Evolutionary conservation across 305 asterid species (phyloP), one percentile per base, ranked within the genome.

Genomic region (Lippia alba): DNA sequence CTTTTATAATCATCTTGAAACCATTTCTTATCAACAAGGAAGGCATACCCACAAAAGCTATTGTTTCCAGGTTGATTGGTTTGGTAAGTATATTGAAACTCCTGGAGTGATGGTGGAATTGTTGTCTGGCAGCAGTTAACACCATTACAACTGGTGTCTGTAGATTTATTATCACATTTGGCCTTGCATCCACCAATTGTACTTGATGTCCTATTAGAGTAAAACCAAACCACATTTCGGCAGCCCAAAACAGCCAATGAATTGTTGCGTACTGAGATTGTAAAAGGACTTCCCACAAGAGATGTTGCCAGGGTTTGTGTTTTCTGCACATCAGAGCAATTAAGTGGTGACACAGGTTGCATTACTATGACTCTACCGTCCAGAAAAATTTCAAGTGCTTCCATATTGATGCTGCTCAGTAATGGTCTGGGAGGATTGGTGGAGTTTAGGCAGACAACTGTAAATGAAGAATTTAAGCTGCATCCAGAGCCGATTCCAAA

Each of bases 131-230:
- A 82, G 24, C 84, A 79, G 65, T 71, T 76, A 9, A 76, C 64
- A 10, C 87, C 84, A 7, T 53, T 64, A 70, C 81, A n/a, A n/a
- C 56, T 56, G 18, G 61, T 39, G 61, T 61, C 59, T 0, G 8
- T 69, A 1, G 71, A 66, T 58, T 57, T 48, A 0, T 4, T 14
- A 4, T 70, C 66, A 33, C 86, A 82, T 15, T 65, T 12, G 14
- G 83, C 74, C 75, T 10, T 73, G 78, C 86, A 82, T 16, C 78
- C 81, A n/a, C 78, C 78, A 14, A 58, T 8, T 6, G 62, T 64
- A 0, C 53, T 2, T 24, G 30, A 24, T 0, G 74, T 75, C 5
- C 0, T n/a, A 2, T 75, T 76, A 4, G 67, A 17, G 5, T 18
- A 69, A 51, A 82, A 34, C 86, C 79, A 82, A 10, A 78, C 81